Evolutionary conservation across 2,329 filamentous ascomycete genomes (phyloP), one percentile per base, ranked within the genome.

Genomic region (Lecanicillium sp.): DNA sequence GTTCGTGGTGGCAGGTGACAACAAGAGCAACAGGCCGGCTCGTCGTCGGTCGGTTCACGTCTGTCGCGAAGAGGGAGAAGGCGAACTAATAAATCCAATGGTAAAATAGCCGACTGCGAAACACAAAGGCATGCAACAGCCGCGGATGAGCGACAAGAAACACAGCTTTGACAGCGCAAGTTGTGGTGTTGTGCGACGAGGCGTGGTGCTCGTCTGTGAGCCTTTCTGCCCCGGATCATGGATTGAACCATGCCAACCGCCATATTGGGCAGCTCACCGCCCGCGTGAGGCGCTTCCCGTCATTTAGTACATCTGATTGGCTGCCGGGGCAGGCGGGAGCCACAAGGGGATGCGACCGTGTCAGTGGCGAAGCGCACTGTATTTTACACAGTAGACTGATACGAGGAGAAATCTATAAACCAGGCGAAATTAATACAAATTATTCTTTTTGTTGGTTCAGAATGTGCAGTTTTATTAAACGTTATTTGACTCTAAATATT

Each of bases 251-350:
- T 38, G 12, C 25, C 14, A 30, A 34, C 29, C 28, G 40, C 40
- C 40, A 16, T 39, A 42, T 37, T 37, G 27, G 41, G 33, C 41
- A 37, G 34, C 41, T 43, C 41, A 43, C 41, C 41, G 41, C 41
- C 41, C 41, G 33, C 36, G 37, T 36, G 40, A 32, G 13, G 33
- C 32, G 40, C 29, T 35, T 28, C 19, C 28, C 15, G 9, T 4
- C 18, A 19, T 14, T 12, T 22, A 37, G 18, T 34, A 34, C 17
- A 33, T 40, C 29, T 40, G 41, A 43, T 43, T 43, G 41, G 41
- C 20, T 20, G 27, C 7, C 22, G 22, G 22, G 6, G 22, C 6
- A 11, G 7, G 22, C 22, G 22, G 22, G 22, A 25, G 22, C 18
- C 15, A 15, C 15, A 33, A 17, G 15, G 30, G 8, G 30, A 15